Conservation (phyloP, 2,329 filamentous ascomycete genomes). For the Pseudogymnoascus sp. region DNA sequence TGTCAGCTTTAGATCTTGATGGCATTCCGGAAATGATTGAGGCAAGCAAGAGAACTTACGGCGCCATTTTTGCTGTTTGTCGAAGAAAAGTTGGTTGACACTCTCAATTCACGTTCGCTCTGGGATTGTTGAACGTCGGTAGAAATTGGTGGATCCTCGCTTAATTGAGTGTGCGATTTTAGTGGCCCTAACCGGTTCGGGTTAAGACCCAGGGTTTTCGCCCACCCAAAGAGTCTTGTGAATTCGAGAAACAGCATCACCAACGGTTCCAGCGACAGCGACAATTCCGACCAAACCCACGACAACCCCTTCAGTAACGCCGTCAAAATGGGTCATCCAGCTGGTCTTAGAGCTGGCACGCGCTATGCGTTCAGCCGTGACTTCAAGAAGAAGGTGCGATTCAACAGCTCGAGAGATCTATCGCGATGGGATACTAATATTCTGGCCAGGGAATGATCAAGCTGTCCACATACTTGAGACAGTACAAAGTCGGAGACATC, state of each 20-base stretch:
- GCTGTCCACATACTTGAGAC: conserved; percentile 87
- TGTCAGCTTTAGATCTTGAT: neutral
- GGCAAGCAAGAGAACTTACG: conserved; percentile 25
- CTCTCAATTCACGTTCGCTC: conserved; percentile 11
- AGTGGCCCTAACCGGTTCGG: conserved; percentile 9
- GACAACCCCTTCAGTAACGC: conserved; percentile 32
- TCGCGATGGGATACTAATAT: neutral
- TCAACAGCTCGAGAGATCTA: neutral
- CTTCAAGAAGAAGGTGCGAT: conserved; percentile 68
- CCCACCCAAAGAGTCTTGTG: conserved; percentile 4
- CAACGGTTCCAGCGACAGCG: conserved; percentile 12
- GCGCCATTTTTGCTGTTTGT: conserved; percentile 32
- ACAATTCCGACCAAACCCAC: conserved; percentile 14
- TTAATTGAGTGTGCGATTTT: conserved; percentile 8
- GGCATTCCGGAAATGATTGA: neutral
- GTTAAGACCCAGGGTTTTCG: conserved; percentile 4
- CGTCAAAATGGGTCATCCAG: conserved; percentile 75
- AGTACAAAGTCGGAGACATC: conserved; percentile 97
- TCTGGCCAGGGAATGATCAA: conserved; percentile 65
- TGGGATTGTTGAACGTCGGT: neutral
- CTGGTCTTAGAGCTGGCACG: conserved; percentile 80
- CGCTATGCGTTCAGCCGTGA: conserved; percentile 90
- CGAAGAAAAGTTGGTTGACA: conserved; percentile 10
- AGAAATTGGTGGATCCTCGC: conserved; percentile 11
- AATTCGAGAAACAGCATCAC: conserved; percentile 6